A percentile compares a stretch with the other conserved stretches of the same genome.
phyloP scores from a whole-genome alignment of 768 basidiomycete genomes.

The Hydnomerulius pinastri region DNA sequence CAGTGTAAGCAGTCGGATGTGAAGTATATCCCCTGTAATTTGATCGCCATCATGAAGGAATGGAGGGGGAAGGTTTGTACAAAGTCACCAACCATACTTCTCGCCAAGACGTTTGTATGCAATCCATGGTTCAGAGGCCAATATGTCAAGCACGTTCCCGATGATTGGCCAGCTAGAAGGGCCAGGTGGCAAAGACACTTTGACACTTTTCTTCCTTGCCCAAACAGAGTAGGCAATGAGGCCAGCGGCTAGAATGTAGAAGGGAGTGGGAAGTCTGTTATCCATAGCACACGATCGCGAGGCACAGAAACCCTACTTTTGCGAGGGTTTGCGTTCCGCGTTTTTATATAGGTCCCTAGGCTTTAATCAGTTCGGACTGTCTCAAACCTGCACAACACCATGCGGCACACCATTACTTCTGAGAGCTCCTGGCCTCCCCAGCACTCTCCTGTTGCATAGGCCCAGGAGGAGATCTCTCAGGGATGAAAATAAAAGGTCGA shows the following conservation, averaged over 20 bases:
- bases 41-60: background rate
- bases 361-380: too few relatives aligned
- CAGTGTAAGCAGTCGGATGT: constrained; percentile 40
- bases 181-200: constrained; percentile 44
- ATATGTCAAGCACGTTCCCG: constrained; percentile 48
- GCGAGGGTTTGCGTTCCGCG: too few relatives aligned
- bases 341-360: too few relatives aligned
- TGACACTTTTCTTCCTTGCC: background rate
- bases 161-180: constrained; percentile 46
- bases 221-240: background rate
- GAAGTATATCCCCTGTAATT: constrained; percentile 41
- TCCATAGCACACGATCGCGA: too few relatives aligned
- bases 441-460: too few relatives aligned
- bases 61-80: background rate
- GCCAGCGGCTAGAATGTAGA: background rate
- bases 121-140: constrained; percentile 31
- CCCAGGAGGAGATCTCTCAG: too few relatives aligned
- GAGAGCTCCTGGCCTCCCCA: too few relatives aligned
- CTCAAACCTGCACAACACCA: too few relatives aligned
- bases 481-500: too few relatives aligned
- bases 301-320: too few relatives aligned
- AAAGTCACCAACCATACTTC: constrained; percentile 20
- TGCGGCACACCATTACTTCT: too few relatives aligned
- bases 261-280: background rate
- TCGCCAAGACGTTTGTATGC: constrained; percentile 26